Evolutionary conservation across 139 green algal species (phyloP).

Genomic region (Zygnema cylindricum): DNA sequence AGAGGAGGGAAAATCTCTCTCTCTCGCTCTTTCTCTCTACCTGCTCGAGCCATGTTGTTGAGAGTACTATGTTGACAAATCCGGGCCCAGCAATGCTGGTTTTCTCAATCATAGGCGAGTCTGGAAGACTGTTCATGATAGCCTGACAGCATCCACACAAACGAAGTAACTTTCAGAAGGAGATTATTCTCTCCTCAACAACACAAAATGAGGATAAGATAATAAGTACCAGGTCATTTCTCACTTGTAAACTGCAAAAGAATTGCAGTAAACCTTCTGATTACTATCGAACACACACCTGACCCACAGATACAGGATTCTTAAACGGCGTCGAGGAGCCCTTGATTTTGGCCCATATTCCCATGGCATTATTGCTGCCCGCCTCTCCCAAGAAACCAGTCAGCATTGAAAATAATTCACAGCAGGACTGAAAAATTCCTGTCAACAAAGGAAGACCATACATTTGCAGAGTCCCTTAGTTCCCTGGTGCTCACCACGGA

Average conservation of each 20-base stretch:
- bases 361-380: constrained; percentile 94
- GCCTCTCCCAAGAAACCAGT: not conserved
- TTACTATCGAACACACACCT: constrained; percentile 16
- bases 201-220: too few relatives aligned
- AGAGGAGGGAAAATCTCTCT: not conserved
- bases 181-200: too few relatives aligned
- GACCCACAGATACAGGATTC: constrained; percentile 82
- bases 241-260: too few relatives aligned
- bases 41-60: not conserved
- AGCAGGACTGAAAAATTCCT: constrained; percentile 1
- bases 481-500: too few relatives aligned
- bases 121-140: constrained; percentile 79
- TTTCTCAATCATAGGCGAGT: constrained; percentile 68
- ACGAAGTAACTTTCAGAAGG: too few relatives aligned
- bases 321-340: constrained; percentile 72
- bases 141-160: constrained; percentile 66
- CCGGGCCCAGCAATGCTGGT: constrained; percentile 87
- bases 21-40: not conserved
- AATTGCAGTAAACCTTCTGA: too few relatives aligned
- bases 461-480: too few relatives aligned
- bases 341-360: constrained; percentile 84
- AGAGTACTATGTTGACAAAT: constrained; percentile 90
- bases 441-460: too few relatives aligned
- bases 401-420: not conserved
- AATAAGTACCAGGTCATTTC: too few relatives aligned